Evolutionary conservation across 345 rosid genomes (phyloP).

Genomic region (Murraya koenigii): DNA sequence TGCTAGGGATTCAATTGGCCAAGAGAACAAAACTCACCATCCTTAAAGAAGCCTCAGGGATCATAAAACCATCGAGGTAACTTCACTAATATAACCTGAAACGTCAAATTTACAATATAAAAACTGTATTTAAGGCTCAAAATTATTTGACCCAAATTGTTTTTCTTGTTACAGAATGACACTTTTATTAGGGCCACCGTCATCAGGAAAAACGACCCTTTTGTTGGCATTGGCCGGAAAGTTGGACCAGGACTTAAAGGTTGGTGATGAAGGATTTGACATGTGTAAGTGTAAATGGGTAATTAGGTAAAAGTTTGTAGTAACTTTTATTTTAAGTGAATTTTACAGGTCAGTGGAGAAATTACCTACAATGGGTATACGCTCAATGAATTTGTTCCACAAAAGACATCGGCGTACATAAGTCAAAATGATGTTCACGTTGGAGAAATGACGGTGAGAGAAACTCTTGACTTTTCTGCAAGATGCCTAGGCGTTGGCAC

Average conservation of each 20-base stretch:
- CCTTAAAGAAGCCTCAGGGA: conserved; percentile 73
- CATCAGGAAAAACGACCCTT: conserved; percentile 88
- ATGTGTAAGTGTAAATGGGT: not conserved
- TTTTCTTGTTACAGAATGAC: conserved; percentile 49
- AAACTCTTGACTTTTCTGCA: conserved; percentile 91
- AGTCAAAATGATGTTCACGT: conserved; percentile 92
- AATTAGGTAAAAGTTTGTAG: not conserved
- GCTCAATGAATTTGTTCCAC: conserved; percentile 69
- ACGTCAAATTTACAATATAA: not conserved
- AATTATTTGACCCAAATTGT: not conserved
- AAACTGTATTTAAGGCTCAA: not conserved
- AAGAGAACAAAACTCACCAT: conserved; percentile 71
- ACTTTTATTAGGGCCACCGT: conserved; percentile 80
- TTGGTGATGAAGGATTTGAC: conserved; percentile 5
- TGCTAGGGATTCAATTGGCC: conserved; percentile 57
- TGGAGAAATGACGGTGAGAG: conserved; percentile 89
- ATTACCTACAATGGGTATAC: conserved; percentile 69
- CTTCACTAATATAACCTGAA: not conserved
- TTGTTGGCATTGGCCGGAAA: conserved; percentile 78
- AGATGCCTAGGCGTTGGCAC: conserved; percentile 91
- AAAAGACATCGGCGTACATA: conserved; percentile 86
- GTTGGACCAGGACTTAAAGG: conserved; percentile 65
- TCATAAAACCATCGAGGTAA: conserved; percentile 70
- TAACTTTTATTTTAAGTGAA: not conserved
- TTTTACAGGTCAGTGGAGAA: conserved; percentile 58